Base-by-base conservation (phyloP, 2,329 filamentous ascomycete species). In the Aureobasidium sp. region DNA sequence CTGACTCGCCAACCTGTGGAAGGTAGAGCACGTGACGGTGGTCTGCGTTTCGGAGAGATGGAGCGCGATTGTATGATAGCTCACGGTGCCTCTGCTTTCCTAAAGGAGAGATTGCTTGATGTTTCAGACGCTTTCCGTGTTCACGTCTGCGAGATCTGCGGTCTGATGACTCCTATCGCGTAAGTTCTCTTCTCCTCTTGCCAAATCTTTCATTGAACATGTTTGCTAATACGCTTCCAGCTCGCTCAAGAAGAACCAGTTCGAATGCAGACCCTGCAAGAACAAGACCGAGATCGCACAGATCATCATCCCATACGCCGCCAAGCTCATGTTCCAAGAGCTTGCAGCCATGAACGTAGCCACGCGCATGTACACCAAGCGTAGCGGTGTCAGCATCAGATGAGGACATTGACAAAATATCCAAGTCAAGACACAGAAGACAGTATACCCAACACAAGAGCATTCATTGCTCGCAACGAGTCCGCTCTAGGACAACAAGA, bases 31-130 rank as follows among this genome's bases (percentile, higher is more conserved):
- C 83, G 95, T 77, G 95, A 99, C 74, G 94, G 94, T 83, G 94
- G 94, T 81, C 84, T 99, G 48, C 93, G 95, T 74, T 99, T 99
- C 85, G 94, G 94, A 87, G 94, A 99, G 82, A 99, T 99, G 94
- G 95, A 99, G 78, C 93, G 95, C 80, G 95, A 99, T 85, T 99
- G 94, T 76, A 99, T 99, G 94, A 99, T 99, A 80, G 91, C 95
- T n/a, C 95, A 99, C 75, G 94, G 94, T 73, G 94, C 95, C 3
- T 93, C 91, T 61, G 88, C 92, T 1, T 99, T 99, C 84, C 79
- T 99, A 72, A 99, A 99, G 79, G 94, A 99, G 81, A 86, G 94
- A 71, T 79, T 99, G 63, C 97, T 99, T 71, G 93, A 97, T 74
- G 94, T 99, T 56, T 96, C 91, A 59, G 94, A 99, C 79, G 93